phyloP scores from a whole-genome alignment of 2,329 filamentous ascomycete species.

The Fusarium nurragi region DNA sequence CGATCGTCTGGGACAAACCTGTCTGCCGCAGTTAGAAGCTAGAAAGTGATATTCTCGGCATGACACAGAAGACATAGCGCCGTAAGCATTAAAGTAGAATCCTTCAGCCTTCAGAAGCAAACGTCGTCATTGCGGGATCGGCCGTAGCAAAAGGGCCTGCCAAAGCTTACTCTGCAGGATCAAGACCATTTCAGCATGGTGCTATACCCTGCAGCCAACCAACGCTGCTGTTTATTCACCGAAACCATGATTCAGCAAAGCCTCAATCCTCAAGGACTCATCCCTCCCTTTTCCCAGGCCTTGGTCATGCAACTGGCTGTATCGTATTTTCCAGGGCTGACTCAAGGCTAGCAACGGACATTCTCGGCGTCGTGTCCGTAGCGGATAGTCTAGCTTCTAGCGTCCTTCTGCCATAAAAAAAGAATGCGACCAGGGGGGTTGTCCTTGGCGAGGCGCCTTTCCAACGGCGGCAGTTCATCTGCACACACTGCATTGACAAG shows the following conservation, averaged over 20 bases:
- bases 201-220: neutral
- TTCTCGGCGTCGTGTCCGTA: neutral
- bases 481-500: slow-evolving; percentile 22
- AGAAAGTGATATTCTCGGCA: neutral
- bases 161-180: neutral
- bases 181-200: slow-evolving; percentile 11
- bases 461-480: slow-evolving; percentile 30
- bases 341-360: neutral
- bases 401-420: slow-evolving; percentile 25
- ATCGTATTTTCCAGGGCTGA: slow-evolving; percentile 22
- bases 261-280: neutral
- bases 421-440: neutral
- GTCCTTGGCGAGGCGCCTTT: slow-evolving; percentile 8
- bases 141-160: neutral
- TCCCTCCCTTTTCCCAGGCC: neutral
- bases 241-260: neutral
- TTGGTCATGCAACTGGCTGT: slow-evolving; percentile 6
- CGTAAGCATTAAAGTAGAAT: slow-evolving; percentile 8
- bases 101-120: neutral
- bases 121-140: slow-evolving; percentile 12
- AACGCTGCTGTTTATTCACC: neutral
- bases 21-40: neutral
- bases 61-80: neutral
- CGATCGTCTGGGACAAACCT: slow-evolving; percentile 2
- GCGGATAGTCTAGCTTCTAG: slow-evolving; percentile 20